These are phyloP conservation scores for Phytophthora pisi DNA, from an alignment of 352 stramenopile genomes.

Conservation along the genomic window DNA sequence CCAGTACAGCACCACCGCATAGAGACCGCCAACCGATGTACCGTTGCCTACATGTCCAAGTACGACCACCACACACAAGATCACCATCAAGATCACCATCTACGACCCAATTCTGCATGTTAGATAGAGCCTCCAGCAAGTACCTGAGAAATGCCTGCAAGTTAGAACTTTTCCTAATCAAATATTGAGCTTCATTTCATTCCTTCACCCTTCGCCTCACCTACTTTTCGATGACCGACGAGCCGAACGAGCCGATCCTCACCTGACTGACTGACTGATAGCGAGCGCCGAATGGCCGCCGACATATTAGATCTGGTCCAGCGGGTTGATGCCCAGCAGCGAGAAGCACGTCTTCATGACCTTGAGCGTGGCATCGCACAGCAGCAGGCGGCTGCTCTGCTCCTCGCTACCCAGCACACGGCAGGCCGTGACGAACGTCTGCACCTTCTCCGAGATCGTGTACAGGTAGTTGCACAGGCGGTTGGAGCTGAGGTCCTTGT, in stretches of 20 bases:
- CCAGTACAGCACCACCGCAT: slow-evolving; percentile 54
- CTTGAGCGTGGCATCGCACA: slow-evolving; percentile 95
- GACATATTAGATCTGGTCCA: slow-evolving; percentile 93
- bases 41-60: slow-evolving; percentile 40
- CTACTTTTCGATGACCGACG: slow-evolving; percentile 6
- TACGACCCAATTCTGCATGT: slow-evolving; percentile 18
- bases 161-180: slow-evolving; percentile 43
- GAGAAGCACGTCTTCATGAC: slow-evolving; percentile 95
- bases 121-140: slow-evolving; percentile 36
- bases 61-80: slow-evolving; percentile 10
- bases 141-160: slow-evolving; percentile 35
- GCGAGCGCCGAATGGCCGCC: neutral
- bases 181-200: slow-evolving; percentile 48
- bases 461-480: slow-evolving; percentile 99
- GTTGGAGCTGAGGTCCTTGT: slow-evolving; percentile 97
- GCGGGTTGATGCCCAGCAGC: slow-evolving; percentile 92
- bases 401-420: slow-evolving; percentile 95
- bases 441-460: slow-evolving; percentile 95
- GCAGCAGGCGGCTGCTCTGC: slow-evolving; percentile 95
- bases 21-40: slow-evolving; percentile 24
- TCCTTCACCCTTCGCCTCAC: slow-evolving; percentile 18
- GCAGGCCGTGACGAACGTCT: slow-evolving; percentile 98
- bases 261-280: slow-evolving; percentile 14
- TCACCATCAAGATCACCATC: neutral
- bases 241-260: slow-evolving; percentile 19